Base-by-base conservation (phyloP, 2,329 filamentous ascomycete species). In the Cordyceps farinosa region DNA sequence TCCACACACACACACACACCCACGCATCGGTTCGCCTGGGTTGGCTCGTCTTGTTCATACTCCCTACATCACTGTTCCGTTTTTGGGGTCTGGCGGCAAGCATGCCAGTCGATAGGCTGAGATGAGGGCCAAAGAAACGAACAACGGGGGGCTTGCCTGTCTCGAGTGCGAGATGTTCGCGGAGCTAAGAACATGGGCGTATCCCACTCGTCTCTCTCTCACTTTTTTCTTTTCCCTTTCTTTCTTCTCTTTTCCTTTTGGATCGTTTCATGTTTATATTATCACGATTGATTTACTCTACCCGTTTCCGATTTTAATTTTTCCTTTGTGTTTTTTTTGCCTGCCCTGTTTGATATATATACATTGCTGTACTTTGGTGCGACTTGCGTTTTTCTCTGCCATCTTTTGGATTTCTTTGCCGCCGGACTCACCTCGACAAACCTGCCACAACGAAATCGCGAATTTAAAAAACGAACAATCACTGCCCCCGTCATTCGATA, bases 181-280 rank as follows among this genome's bases (percentile, higher is more conserved):
- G 2, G 22, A 22, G 22, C 45, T 48, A 48, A 48, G 45, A 34
- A 51, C 3, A 51, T 38, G 34, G 11, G 22, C 22, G 22, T 22
- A 22, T 22, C 22, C 22, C 17, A 5, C 13, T 58, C 32, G 9
- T 30, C 44, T 27, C 29, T 47, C 36, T 57, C n/a, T 27, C 53
- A 10, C 10, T 42, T 45, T 10, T 3, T 34, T n/a, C 34, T 29
- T 55, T 55, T 51, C 57, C 40, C 63, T 40, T 22, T 42, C 9
- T 52, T 42, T 45, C 22, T 3, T 34, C 17, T 45, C 29, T 55
- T 55, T 51, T 61, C 40, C 63, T 40, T 40, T 42, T 55, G 62
- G 58, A 55, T 42, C 64, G 61, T 60, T 58, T 66, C 55, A 48
- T 56, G 48, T 64, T 63, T 50, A 53, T 69, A 22, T 51, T 51